Conservation (phyloP, 768 basidiomycete genomes). For the Lactarius sanguifluus region DNA sequence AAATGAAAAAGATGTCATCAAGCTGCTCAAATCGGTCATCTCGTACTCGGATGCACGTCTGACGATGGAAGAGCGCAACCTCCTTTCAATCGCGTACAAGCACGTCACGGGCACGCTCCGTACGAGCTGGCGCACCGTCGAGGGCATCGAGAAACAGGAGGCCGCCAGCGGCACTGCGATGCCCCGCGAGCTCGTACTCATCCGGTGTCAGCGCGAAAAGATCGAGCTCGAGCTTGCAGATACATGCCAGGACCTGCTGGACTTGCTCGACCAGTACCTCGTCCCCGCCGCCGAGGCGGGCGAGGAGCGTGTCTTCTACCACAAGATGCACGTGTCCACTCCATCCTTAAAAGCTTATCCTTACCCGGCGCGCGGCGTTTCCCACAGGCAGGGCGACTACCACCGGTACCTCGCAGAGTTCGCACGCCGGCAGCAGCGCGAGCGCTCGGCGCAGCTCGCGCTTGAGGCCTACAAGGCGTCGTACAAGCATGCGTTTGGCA, state of each 20-base stretch:
- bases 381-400: conserved; percentile 79
- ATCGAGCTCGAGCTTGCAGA: conserved; percentile 77
- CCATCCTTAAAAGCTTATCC: conserved; percentile 13
- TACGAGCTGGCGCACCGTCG: conserved; percentile 81
- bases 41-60: conserved; percentile 65
- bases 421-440: conserved; percentile 66
- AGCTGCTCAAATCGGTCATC: conserved; percentile 75
- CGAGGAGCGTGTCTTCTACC: conserved; percentile 87
- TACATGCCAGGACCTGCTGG: conserved; percentile 77
- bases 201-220: conserved; percentile 68
- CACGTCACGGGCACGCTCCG: conserved; percentile 82
- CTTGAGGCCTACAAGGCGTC: conserved; percentile 84
- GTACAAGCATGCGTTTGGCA: conserved; percentile 75
- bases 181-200: conserved; percentile 60
- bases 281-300: conserved; percentile 65
- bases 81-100: conserved; percentile 89
- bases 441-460: conserved; percentile 68
- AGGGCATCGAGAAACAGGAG: conserved; percentile 71
- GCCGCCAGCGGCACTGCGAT: conserved; percentile 43
- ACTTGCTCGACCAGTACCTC: conserved; percentile 59
- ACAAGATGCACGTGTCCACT: conserved; percentile 66
- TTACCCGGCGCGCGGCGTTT: conserved; percentile 4
- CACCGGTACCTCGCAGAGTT: conserved; percentile 90
- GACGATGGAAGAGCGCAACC: conserved; percentile 82
- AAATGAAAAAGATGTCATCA: conserved; percentile 58